Conservation (phyloP, 805 yeast species). For the Myxozyma neotropica region DNA sequence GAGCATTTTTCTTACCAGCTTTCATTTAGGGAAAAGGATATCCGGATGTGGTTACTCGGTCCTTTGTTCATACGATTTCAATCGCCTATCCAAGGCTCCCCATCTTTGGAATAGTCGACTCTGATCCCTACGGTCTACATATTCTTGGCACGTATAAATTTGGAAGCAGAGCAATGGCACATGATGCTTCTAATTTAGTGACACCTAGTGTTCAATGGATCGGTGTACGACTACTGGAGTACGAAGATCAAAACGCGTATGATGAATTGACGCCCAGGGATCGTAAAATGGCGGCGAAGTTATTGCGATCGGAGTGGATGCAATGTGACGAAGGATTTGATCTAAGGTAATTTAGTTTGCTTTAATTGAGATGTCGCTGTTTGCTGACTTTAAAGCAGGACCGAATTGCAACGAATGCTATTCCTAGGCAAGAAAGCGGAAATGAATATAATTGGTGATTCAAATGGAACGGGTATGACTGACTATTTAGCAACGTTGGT, state of each 20-base stretch:
- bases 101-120: constrained; percentile 56
- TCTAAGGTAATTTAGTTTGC: background rate
- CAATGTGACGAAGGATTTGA: background rate
- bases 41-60: constrained; percentile 60
- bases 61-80: constrained; percentile 45
- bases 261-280: constrained; percentile 41
- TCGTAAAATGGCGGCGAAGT: constrained; percentile 39
- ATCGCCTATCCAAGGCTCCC: constrained; percentile 44
- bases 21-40: constrained; percentile 58
- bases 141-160: constrained; percentile 49
- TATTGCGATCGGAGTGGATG: constrained; percentile 35
- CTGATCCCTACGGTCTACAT: constrained; percentile 65
- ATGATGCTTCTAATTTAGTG: constrained; percentile 21
- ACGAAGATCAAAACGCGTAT: constrained; percentile 39
- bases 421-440: constrained; percentile 58
- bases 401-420: constrained; percentile 59
- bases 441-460: constrained; percentile 49
- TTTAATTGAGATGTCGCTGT: too few species aligned
- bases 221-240: constrained; percentile 51
- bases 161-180: constrained; percentile 32
- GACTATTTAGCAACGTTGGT: constrained; percentile 28
- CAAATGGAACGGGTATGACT: constrained; percentile 16
- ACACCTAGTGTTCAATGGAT: constrained; percentile 38
- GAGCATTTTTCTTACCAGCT: too few species aligned
- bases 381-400: constrained; percentile 36